Evolutionary conservation across 331 rosid genomes (phyloP).

Genomic region (Quercus tomentella): DNA sequence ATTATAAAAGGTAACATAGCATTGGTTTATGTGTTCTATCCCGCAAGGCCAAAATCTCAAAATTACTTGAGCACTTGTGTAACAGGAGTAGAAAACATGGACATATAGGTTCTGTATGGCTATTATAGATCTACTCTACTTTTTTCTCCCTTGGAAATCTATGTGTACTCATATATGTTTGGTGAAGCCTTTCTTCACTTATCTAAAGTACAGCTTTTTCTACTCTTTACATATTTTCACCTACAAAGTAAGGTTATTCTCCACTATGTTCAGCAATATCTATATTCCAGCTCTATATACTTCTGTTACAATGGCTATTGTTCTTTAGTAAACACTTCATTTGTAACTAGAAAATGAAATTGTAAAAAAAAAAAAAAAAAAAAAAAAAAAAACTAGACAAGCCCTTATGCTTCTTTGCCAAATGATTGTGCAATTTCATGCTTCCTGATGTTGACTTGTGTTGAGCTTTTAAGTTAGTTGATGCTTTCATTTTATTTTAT

Average conservation of each 20-base stretch:
- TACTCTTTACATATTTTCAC: not conserved
- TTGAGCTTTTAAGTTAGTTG: not conserved
- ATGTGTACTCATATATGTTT: not conserved
- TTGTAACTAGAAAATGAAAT: slow-evolving; percentile 16
- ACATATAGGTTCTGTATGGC: not conserved
- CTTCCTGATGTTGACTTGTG: slow-evolving; percentile 7
- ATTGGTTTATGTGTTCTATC: too few relatives aligned
- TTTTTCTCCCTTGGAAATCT: not conserved
- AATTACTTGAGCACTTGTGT: not conserved
- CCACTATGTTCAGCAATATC: not conserved
- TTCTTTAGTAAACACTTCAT: not conserved
- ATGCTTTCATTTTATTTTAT: not conserved
- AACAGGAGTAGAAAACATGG: not conserved
- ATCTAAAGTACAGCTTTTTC: not conserved
- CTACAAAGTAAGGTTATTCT: not conserved
- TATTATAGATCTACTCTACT: not conserved
- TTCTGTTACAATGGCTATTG: not conserved
- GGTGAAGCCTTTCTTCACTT: not conserved
- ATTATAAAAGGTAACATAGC: too few relatives aligned
- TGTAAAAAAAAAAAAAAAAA: not conserved
- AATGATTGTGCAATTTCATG: not conserved
- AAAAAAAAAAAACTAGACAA: not conserved
- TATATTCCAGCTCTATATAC: not conserved
- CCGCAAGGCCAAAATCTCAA: too few relatives aligned
- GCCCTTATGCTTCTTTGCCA: slow-evolving; percentile 5